Evolutionary conservation across 306 rosid species (phyloP), one percentile per base, ranked within the genome.

Genomic region (Ormosia semicastrata): DNA sequence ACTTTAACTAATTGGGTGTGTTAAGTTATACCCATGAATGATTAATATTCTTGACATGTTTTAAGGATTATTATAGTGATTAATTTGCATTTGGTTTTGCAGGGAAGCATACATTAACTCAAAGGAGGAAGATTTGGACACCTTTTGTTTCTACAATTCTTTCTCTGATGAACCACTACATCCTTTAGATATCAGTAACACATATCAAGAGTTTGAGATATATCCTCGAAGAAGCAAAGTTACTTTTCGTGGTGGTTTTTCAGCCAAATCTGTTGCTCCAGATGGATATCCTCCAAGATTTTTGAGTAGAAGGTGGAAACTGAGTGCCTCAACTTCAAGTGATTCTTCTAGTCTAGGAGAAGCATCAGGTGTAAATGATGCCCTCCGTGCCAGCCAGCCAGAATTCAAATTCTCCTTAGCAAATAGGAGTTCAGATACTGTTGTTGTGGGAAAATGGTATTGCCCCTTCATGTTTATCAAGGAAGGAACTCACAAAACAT

Each of bases 391-490:
- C 2, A 52, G 56, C 32, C 81, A 76, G 71, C 93, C 94, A 0
- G 76, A 78, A 2, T 77, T 93, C 62, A 18, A 79, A 17, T 79
- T 80, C 66, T 37, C 91, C 14, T 2, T 82, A 5, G 69, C 52
- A 1, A 36, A 50, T 4, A 34, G 0, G 2, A 71, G 63, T 43
- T 85, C 90, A 4, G 80, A 81, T 17, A n/a, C 78, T 34, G 76
- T 88, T 63, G 81, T 40, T 71, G 90, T 94, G 12, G 98, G 97
- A n/a, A 92, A 87, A 72, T 92, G 97, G 97, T 87, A 94, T 32
- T 71, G 88, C 54, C 98, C 97, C 77, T 88, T 92, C 36, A 73
- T 89, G 84, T 92, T 92, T 56, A 29, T 94, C 47, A 87, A 79
- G 84, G 98, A 90, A 67, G 85, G 92, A 59, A 36, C 81, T 57